Evolutionary conservation across 306 rosid species (phyloP).

Genomic region (Casuarina equisetifolia): DNA sequence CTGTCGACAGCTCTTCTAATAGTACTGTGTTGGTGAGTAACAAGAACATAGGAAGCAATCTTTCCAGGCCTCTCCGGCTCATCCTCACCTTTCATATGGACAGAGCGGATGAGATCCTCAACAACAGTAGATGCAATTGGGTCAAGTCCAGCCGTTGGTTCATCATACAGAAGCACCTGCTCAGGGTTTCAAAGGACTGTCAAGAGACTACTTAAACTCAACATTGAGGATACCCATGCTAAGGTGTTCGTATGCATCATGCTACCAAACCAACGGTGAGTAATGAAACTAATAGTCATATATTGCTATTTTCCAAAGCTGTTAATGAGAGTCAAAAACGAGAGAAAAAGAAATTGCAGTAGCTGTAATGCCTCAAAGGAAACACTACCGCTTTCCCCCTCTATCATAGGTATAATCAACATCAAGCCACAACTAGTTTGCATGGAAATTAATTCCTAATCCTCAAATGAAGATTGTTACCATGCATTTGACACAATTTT

Average conservation of each 20-base stretch:
- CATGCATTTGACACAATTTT: background rate
- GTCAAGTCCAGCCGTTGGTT: slow-evolving; percentile 99
- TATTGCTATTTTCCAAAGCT: background rate
- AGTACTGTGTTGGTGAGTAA: slow-evolving; percentile 98
- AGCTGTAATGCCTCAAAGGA: background rate
- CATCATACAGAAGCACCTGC: slow-evolving; percentile 91
- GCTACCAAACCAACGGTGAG: background rate
- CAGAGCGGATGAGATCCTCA: slow-evolving; percentile 95
- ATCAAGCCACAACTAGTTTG: background rate
- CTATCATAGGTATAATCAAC: background rate
- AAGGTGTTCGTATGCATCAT: background rate
- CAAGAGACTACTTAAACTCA: slow-evolving; percentile 10
- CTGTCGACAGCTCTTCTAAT: slow-evolving; percentile 94
- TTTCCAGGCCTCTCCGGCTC: slow-evolving; percentile 70
- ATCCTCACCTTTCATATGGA: slow-evolving; percentile 78
- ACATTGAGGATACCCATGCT: slow-evolving; percentile 5
- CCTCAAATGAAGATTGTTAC: background rate
- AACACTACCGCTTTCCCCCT: background rate
- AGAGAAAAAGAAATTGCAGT: background rate
- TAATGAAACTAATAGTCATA: background rate
- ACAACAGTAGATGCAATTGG: slow-evolving; percentile 99
- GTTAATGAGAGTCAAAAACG: background rate
- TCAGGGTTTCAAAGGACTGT: slow-evolving; percentile 20
- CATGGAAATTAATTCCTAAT: background rate
- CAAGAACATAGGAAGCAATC: slow-evolving; percentile 88